A percentile compares a stretch with the other conserved stretches of the same genome.
These are phyloP conservation scores for Calonectria leucothoes DNA, from an alignment of 2,329 filamentous ascomycete species.

Conservation along the genomic window DNA sequence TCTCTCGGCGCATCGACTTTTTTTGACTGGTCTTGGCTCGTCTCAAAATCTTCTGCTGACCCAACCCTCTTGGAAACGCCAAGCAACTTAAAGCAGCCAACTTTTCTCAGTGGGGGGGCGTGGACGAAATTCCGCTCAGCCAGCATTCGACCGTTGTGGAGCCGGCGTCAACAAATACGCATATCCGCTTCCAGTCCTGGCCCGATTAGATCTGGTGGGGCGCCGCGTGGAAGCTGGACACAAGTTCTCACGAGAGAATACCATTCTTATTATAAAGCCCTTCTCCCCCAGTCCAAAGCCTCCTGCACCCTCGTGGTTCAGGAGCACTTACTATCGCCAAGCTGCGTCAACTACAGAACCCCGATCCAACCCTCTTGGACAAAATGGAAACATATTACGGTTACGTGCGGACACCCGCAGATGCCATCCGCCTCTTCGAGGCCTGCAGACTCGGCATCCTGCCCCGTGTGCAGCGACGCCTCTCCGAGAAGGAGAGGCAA, in stretches of 20 bases:
- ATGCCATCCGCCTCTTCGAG: slow-evolving; percentile 99
- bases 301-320: slow-evolving; percentile 25
- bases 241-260: slow-evolving; percentile 36
- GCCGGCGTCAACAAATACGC: slow-evolving; percentile 35
- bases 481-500: slow-evolving; percentile 97
- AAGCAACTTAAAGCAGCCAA: slow-evolving; percentile 35
- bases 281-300: slow-evolving; percentile 26
- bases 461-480: slow-evolving; percentile 88
- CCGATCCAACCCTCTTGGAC: slow-evolving; percentile 36
- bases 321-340: slow-evolving; percentile 28
- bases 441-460: slow-evolving; percentile 90
- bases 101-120: slow-evolving; percentile 34
- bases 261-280: slow-evolving; percentile 28
- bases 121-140: slow-evolving; percentile 42
- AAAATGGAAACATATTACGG: slow-evolving; percentile 97
- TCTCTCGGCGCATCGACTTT: slow-evolving; percentile 25
- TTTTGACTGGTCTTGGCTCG: slow-evolving; percentile 28
- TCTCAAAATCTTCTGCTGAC: slow-evolving; percentile 22
- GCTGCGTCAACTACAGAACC: slow-evolving; percentile 31
- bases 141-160: slow-evolving; percentile 41
- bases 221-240: slow-evolving; percentile 38
- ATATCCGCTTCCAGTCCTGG: slow-evolving; percentile 36
- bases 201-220: slow-evolving; percentile 45
- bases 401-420: slow-evolving; percentile 92
- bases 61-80: slow-evolving; percentile 36